Evolutionary conservation across 2,329 filamentous ascomycete genomes (phyloP).

Genomic region (Pseudocercospora fijiensis): DNA sequence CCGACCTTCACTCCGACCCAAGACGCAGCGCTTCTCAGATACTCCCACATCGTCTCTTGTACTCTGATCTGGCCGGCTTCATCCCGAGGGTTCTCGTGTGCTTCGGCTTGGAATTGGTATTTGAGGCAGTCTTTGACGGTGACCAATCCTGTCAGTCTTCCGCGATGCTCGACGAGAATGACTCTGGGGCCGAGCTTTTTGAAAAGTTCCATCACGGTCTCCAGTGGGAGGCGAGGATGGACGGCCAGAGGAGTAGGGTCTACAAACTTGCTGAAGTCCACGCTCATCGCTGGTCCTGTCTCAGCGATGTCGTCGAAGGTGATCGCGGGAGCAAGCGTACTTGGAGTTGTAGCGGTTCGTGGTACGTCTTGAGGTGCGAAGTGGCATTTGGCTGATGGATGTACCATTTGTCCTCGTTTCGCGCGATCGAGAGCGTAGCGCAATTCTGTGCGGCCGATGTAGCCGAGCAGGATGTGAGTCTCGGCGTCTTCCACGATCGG

Average conservation of each 20-base stretch:
- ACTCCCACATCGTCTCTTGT: constrained; percentile 65
- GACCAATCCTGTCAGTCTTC: constrained; percentile 77
- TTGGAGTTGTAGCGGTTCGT: constrained; percentile 35
- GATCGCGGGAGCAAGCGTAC: constrained; percentile 38
- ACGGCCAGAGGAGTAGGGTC: constrained; percentile 87
- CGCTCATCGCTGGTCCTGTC: constrained; percentile 55
- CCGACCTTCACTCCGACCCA: constrained; percentile 32
- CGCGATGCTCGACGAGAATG: constrained; percentile 87
- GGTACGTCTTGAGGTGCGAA: constrained; percentile 56
- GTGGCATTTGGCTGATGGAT: constrained; percentile 67
- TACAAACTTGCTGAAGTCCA: constrained; percentile 85
- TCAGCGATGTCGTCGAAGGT: constrained; percentile 61
- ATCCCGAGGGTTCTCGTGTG: constrained; percentile 69
- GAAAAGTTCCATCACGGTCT: constrained; percentile 98
- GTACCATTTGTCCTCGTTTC: constrained; percentile 66
- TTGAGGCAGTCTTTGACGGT: constrained; percentile 97
- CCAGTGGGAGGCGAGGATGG: constrained; percentile 84
- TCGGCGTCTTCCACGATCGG: constrained; percentile 77
- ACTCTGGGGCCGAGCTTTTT: constrained; percentile 95
- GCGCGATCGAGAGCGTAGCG: constrained; percentile 84
- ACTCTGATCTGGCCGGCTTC: constrained; percentile 56
- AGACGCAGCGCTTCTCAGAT: constrained; percentile 30
- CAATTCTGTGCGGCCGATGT: constrained; percentile 88
- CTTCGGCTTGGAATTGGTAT: constrained; percentile 95
- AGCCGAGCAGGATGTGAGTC: constrained; percentile 75